Evolutionary conservation across 176 grass and related monocot genomes (phyloP), one percentile per base, ranked within the genome.

Genomic region (Calamus simplicifolius): DNA sequence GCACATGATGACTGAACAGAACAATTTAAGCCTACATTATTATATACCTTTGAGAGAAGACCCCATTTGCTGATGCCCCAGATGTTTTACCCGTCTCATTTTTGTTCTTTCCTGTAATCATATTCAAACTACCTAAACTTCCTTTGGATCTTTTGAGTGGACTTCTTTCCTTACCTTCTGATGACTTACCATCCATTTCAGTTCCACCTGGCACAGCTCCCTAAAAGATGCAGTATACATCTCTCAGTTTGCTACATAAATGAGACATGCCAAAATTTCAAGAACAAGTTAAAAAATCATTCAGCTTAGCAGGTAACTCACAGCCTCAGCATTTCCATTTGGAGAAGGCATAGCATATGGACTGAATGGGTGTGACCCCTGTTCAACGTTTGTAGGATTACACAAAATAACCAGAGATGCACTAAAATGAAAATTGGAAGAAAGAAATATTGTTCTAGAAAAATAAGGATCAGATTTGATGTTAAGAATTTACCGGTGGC

Each of bases 111-210:
- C 86, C 86, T 48, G 79, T 81, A 83, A 92, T 82, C 81, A 92
- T 98, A 52, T 85, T 92, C 74, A 91, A 77, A 81, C 93, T 98
- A 59, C 93, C 88, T 82, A 92, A 98, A 92, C 85, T 93, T 73
- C 79, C 84, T 85, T 83, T 92, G 28, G 93, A 92, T 76, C 81
- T 80, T 70, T 89, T 98, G 27, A 85, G 72, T 25, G 72, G 72
- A 75, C 81, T 85, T 72, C 79, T 88, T 75, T 89, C 87, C 74
- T 89, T 98, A 63, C 81, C 79, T 66, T 98, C 85, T 16, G 73
- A 80, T 48, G 84, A 73, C 57, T 85, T 97, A 13, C 72, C 75
- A 69, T 92, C 81, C 26, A 70, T 77, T 78, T 97, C 84, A 60
- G 58, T 71, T 65, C 25, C 76, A 73, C 53, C 78, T 69, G 69